Evolutionary conservation across 2,329 filamentous ascomycete species (phyloP), one percentile per base, ranked within the genome.

Genomic region (Penicillium thymicola): DNA sequence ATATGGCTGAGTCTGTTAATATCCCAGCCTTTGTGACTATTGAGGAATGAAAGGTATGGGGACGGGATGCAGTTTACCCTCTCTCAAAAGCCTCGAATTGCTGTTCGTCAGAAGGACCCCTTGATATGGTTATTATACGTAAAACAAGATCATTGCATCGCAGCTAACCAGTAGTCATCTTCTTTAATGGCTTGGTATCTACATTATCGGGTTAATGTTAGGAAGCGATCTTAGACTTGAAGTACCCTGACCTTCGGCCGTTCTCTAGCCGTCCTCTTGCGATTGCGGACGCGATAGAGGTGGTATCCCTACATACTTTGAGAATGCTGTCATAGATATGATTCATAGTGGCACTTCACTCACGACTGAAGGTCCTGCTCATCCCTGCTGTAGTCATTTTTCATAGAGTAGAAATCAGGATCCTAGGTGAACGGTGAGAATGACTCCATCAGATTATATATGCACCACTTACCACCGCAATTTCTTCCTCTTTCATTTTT

Each of bases 21-120:
- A 51, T 16, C 16, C n/a, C 4, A 21, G 28, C 13, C 7, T 7
- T 50, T 5, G 11, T n/a, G 8, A 8, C 4, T 10, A 13, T n/a
- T 3, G 10, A 36, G 23, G 28, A 38, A 38, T 13, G 18, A 52
- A 49, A 46, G 16, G 18, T 40, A 38, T 11, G 23, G 37, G 18
- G 13, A 34, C 10, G 8, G 44, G 44, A 16, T 34, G 44, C 14
- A 14, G 28, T 25, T 54, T 61, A 63, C 61, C 61, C 52, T 25
- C 60, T 59, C 37, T 63, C 59, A 34, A 61, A 63, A 0, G 61
- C 61, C 41, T 63, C 59, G 37, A 63, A 63, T 51, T 61, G 61
- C 18, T 61, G 57, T 5, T 61, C 61, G 11, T 63, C 61, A 21
- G 61, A 63, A 42, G 61, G 61, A 21, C 61, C 54, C 59, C 61